Percentiles rank a stretch among this genome's conserved stretches.
Conservation (phyloP, 2,329 filamentous ascomycete genomes). For the Epichloe baconii region DNA sequence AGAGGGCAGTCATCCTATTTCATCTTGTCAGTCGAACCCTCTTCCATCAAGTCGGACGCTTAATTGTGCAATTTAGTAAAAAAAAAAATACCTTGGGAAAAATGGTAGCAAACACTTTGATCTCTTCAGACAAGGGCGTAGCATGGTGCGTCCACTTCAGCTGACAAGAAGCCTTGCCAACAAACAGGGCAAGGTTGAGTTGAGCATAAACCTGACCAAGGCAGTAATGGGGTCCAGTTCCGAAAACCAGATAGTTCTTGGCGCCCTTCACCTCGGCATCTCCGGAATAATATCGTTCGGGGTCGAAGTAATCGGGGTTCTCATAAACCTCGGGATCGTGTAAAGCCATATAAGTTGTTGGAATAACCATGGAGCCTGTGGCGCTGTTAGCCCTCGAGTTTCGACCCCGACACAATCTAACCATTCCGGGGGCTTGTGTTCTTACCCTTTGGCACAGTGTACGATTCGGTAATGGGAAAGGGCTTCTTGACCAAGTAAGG, state of each 20-base stretch:
- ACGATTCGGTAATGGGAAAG: slow-evolving; percentile 77
- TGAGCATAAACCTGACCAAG: slow-evolving; percentile 86
- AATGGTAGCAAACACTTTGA: slow-evolving; percentile 96
- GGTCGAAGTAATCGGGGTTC: slow-evolving; percentile 78
- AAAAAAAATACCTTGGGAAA: slow-evolving; percentile 70
- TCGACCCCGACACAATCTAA: background rate
- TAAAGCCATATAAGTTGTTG: slow-evolving; percentile 78
- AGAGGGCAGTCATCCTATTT: slow-evolving; percentile 69
- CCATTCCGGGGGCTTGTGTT: background rate
- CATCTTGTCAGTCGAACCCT: background rate
- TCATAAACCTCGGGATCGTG: slow-evolving; percentile 89
- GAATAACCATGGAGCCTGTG: slow-evolving; percentile 78
- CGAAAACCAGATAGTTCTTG: slow-evolving; percentile 97
- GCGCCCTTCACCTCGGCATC: slow-evolving; percentile 72
- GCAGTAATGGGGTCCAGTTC: slow-evolving; percentile 92
- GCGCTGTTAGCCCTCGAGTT: background rate
- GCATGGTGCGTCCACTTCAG: slow-evolving; percentile 85
- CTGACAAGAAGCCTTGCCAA: slow-evolving; percentile 77
- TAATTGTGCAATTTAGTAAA: too few species aligned
- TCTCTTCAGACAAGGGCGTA: slow-evolving; percentile 77
- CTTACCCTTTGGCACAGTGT: slow-evolving; percentile 81
- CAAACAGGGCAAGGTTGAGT: slow-evolving; percentile 75
- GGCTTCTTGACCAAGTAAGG: slow-evolving; percentile 90
- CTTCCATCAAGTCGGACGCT: too few species aligned
- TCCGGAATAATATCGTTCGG: slow-evolving; percentile 81